phyloP scores from a whole-genome alignment of 441 rosid genomes.

The Macaranga tanarius region DNA sequence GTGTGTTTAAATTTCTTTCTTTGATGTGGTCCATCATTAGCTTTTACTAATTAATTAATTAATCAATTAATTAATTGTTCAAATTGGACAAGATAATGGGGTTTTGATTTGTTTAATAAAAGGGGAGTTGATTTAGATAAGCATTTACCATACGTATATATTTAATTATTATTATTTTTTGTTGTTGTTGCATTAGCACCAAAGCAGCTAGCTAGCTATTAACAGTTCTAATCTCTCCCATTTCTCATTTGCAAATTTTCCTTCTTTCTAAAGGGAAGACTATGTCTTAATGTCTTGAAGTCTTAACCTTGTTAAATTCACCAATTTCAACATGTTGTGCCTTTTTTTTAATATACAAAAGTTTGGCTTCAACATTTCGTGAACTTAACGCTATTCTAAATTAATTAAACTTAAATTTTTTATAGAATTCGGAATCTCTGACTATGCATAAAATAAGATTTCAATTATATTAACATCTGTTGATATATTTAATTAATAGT shows the following conservation, averaged over 20 bases:
- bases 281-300: constrained; percentile 27
- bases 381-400: constrained; percentile 12
- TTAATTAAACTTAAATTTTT: not conserved
- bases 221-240: constrained; percentile 15
- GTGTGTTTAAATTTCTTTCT: constrained; percentile 8
- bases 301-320: constrained; percentile 12
- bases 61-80: constrained; percentile 17
- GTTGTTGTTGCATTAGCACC: constrained; percentile 20
- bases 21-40: constrained; percentile 41
- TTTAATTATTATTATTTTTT: not conserved
- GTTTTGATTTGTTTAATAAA: constrained; percentile 29
- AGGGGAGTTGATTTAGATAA: constrained; percentile 24
- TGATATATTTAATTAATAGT: too few relatives aligned
- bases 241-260: constrained; percentile 3
- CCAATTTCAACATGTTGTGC: constrained; percentile 22
- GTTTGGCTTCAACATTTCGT: not conserved
- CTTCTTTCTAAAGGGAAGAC: constrained; percentile 23
- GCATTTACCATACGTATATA: not conserved
- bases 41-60: constrained; percentile 6
- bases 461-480: not conserved
- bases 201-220: too few relatives aligned
- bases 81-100: constrained; percentile 23
- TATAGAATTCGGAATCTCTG: not conserved
- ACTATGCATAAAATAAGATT: not conserved
- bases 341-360: not conserved